These are phyloP conservation scores for Apiospora koreana DNA, from an alignment of 2,329 filamentous ascomycete species.

Conservation along the genomic window DNA sequence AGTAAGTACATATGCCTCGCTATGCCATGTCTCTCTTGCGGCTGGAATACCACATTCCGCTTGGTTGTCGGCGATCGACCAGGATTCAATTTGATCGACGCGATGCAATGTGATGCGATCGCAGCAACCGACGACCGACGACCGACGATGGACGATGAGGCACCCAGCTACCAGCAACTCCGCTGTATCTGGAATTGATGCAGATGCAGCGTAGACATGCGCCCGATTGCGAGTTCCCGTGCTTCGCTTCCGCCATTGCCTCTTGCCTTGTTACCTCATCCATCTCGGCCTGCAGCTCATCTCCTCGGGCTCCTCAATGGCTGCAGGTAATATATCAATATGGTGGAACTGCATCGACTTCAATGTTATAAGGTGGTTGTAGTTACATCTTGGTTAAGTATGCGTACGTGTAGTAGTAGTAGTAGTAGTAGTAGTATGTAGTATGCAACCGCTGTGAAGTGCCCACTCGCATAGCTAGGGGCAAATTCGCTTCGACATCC, in stretches of 20 bases:
- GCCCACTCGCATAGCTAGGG: background rate
- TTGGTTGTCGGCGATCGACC: background rate
- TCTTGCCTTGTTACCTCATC: background rate
- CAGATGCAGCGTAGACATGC: no score
- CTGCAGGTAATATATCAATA: background rate
- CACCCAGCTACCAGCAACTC: no score
- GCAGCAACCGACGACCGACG: no score
- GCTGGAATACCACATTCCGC: conserved; percentile 5
- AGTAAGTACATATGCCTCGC: background rate
- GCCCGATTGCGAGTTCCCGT: no score
- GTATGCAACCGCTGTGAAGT: background rate
- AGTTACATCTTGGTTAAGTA: background rate
- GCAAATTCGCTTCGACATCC: conserved; percentile 3
- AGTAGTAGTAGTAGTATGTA: no score
- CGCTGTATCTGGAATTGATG: no score
- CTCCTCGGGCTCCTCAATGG: background rate
- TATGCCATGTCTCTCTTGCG: conserved; percentile 6
- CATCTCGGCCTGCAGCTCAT: background rate
- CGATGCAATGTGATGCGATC: conserved; percentile 1
- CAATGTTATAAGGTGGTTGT: background rate
- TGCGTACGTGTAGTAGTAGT: background rate
- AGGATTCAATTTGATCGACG: background rate
- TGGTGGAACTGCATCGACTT: background rate
- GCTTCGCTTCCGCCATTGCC: no score
- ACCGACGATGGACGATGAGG: no score